Evolutionary conservation across 495 filamentous ascomycete species (phyloP), one percentile per base, ranked within the genome.

Genomic region (Trichoderma asperelloides): DNA sequence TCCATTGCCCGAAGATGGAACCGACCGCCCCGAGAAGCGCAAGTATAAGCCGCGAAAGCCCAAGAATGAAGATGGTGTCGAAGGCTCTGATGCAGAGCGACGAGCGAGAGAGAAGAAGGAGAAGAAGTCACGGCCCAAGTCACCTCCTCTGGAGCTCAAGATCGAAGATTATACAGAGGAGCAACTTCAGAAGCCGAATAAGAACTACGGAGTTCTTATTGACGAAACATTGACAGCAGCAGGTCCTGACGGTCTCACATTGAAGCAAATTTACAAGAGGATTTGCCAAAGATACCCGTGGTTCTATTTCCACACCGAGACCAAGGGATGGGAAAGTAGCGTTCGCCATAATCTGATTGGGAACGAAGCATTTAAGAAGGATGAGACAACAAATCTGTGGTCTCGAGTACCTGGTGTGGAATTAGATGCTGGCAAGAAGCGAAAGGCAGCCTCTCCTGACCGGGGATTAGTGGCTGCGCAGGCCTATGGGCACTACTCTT

Each of bases 301-400:
- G 76, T 98, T 91, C 77, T 91, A 90, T 68, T 91, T 97, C 76
- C 86, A 85, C 66, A 87, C 87, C 37, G 80, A 82, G 47, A 94
- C 92, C 7, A 90, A 88, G 69, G 95, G 95, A 16, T 98, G 95
- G 95, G 94, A 97, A 73, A 97, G 93, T 70, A 96, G 92, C 78
- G 92, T 98, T 25, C 89, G 95, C 5, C 95, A 98, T 76, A 98
- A 98, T 68, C 83, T 98, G 30, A 90, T 92, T 41, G 92, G 95
- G 66, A 91, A 96, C 72, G 84, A 88, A 63, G 88, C 92, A 27
- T 98, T 98, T 75, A 84, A 85, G 73, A 96, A 96, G 74, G 89
- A 91, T 49, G 90, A 95, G 41, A 76, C 76, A 51, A 80, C 78
- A 2, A 78, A 80, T 45, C 73, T 82, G 47, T 83, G 81, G 81